Base-by-base conservation (phyloP, 192 early-diverging fungal species). In the Jimgerdemannia flammicorona region DNA sequence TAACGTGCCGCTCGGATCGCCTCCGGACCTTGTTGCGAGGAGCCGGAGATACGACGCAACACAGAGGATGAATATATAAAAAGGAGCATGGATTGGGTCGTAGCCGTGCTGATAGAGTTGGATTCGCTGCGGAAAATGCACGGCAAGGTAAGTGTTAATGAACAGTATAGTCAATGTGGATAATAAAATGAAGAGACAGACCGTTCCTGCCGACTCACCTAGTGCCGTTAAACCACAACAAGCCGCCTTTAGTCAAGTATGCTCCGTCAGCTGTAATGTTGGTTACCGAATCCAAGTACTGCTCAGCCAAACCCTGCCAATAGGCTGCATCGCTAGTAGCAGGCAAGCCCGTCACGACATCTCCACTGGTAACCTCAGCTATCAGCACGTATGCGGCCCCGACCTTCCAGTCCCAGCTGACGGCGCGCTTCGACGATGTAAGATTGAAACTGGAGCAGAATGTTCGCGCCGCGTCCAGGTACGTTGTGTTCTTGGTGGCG, bases 401-500 rank as follows among this genome's bases (percentile, higher is more conserved):
- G 14, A 14, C 14, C 14, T 59, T 59, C 49, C 49, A 59, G 49
- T 59, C 49, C 49, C 49, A 59, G 49, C 14, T 59, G 49, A 59
- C 49, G 49, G 49, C 49, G 49, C 49, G 49, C 14, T 6, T 59
- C 49, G 49, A 59, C 8, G 8, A 6, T 59, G 49, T 10, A 59
- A 59, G 49, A 14, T 59, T 59, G 14, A 59, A 59, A 14, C 49
- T 59, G 49, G 49, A 10, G 49, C 14, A 59, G 49, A 59, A 59
- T 59, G 6, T 6, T 14, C 49, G 49, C 14, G 49, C 49, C 8
- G 49, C 14, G 2, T 59, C 49, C 14, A 59, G 49, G 67, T 86
- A 87, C n/a, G 40, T 66, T 3, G 42, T 0, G 44, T 83, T 66
- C 19, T 78, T 77, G 14, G 86, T 86, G 18, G 84, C 74, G 44